Base-by-base conservation (phyloP, 768 basidiomycete genomes). In the Kwoniella newhampshirensis region DNA sequence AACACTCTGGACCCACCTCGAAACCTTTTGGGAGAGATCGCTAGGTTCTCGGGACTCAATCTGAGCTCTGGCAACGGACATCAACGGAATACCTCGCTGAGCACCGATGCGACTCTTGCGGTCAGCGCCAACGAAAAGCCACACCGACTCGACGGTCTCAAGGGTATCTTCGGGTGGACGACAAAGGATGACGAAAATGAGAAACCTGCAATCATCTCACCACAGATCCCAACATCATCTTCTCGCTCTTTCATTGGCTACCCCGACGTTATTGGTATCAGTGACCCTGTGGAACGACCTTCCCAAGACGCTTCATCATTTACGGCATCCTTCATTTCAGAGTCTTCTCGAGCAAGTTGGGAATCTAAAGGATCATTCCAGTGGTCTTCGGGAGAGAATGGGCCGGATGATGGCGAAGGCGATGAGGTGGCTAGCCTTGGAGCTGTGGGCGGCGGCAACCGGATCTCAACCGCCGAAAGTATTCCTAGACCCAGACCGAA, bases 191-290 rank as follows among this genome's bases (percentile, higher is more conserved):
- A 57, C 1, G 54, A 54, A 18, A 64, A 62, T 23, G 56, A 55
- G 27, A 57, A 60, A 28, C 48, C 51, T 30, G 55, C 28, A 8
- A 47, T 57, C 18, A 18, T 50, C 4, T 57, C 62, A 11, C 69
- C 69, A 12, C 51, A 51, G 20, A 23, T 65, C 21, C 37, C 39
- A 3, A 57, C 59, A 8, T 41, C 48, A 21, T 54, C 52, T 28
- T 51, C 54, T 15, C 41, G 59, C 44, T 56, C 54, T 30, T 66
- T 75, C 62, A 36, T 67, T 45, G 62, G 67, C 17, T 36, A 63
- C 15, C 73, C 73, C 18, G 75, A 73, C 46, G 72, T 76, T 26
- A 75, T 76, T 49, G 64, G 67, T 0, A 52, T 72, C n/a, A 51
- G 51, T n/a, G 65, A 68, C 32, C 67, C 68, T 12, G 47, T 69